phyloP scores from a whole-genome alignment of 2,329 filamentous ascomycete genomes.

The Emergomyces orientalis region DNA sequence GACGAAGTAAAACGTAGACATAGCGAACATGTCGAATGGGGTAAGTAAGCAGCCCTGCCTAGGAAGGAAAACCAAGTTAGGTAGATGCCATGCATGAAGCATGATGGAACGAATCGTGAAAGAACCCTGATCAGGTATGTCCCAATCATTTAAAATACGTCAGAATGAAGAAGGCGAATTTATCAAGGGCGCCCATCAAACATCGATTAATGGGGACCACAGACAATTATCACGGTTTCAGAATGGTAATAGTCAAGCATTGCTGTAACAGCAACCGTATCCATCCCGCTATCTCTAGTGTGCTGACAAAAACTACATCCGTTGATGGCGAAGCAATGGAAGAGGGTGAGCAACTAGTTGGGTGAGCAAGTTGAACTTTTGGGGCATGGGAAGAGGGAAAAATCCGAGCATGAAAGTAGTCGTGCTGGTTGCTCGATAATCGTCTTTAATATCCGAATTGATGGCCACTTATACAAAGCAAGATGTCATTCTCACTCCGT shows the following conservation, averaged over 20 bases:
- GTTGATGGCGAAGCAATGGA: background rate
- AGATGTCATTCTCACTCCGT: background rate
- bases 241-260: conserved; percentile 18
- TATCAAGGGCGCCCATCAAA: background rate
- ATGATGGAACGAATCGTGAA: background rate
- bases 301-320: background rate
- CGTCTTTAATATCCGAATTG: background rate
- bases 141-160: background rate
- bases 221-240: conserved; percentile 15
- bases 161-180: background rate
- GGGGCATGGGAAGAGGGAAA: background rate
- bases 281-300: conserved; percentile 4
- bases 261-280: conserved; percentile 9
- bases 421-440: background rate
- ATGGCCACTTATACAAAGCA: too few relatives aligned
- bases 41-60: background rate
- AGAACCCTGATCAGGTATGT: background rate
- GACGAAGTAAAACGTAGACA: background rate
- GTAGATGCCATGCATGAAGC: background rate
- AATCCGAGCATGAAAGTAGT: background rate
- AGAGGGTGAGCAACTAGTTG: background rate
- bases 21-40: background rate
- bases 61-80: background rate
- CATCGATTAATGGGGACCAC: background rate
- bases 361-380: background rate